Evolutionary conservation across 2,329 filamentous ascomycete species (phyloP), one percentile per base, ranked within the genome.

Genomic region (Botryosphaeria dothidea): DNA sequence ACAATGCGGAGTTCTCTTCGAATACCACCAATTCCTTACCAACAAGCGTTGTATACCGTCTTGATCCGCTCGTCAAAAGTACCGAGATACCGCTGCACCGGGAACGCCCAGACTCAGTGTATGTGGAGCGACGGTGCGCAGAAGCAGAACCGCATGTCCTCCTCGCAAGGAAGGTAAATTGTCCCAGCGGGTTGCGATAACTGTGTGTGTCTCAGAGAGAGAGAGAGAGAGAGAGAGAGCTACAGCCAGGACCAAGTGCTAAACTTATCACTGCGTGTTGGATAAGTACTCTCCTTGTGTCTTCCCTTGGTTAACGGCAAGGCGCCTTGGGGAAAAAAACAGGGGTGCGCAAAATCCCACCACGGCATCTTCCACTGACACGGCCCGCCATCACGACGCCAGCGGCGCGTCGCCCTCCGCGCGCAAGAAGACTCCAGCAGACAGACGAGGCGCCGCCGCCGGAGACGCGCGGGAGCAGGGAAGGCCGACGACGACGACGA

Each of bases 51-150:
- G 13, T 34, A 3, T 11, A 34, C 13, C 13, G 31, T 2, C 31
- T 11, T 34, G 31, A 34, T 34, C 31, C 2, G 13, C 31, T 34
- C 7, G 13, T 8, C 34, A 46, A 54, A 46, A 63, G 36, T 54
- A 63, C 49, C 52, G 61, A n/a, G n/a, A 48, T 45, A 45, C 48
- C 48, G 48, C n/a, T 63, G 51, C 61, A 54, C 34, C 25, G 25
- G 43, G 15, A 34, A 46, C 17, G 45, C 45, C 17, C 29, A 6
- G 17, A 21, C 48, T 11, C 34, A 63, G 46, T 54, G 41, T 36
- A 29, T 23, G 46, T 63, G 46, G 48, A 63, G 60, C 48, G 36
- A 38, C 46, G 43, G 19, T 5, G 31, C 41, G 41, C 25, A 48
- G 4, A 23, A 17, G 19, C 41, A 23, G 27, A 34, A 19, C 11